Conservation (phyloP, 2,329 filamentous ascomycete genomes). For the Daldinia eschscholtzii region DNA sequence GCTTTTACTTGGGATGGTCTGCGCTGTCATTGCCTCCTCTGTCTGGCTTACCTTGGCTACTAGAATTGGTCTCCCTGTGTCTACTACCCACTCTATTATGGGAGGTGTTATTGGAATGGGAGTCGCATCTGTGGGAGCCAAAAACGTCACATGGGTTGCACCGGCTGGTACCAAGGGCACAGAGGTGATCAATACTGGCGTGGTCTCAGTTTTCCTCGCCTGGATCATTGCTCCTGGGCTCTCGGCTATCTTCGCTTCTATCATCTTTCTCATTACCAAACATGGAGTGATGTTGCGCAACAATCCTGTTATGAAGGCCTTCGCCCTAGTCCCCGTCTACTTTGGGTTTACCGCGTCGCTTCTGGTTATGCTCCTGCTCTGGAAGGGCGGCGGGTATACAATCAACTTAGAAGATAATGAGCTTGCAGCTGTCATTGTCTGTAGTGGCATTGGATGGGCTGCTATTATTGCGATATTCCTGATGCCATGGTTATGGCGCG, state of each 20-base stretch:
- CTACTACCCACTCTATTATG: conserved; percentile 72
- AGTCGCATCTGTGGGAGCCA: conserved; percentile 65
- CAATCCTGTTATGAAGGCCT: conserved; percentile 66
- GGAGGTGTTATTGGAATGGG: conserved; percentile 71
- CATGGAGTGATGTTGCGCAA: conserved; percentile 66
- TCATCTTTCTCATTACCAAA: conserved; percentile 69
- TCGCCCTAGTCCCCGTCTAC: conserved; percentile 67
- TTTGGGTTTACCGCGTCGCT: conserved; percentile 68
- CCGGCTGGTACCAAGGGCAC: conserved; percentile 53
- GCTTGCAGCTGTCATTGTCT: conserved; percentile 67
- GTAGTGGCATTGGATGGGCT: conserved; percentile 63
- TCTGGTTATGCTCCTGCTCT: conserved; percentile 72
- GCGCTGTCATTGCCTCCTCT: conserved; percentile 66
- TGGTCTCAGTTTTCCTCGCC: conserved; percentile 71
- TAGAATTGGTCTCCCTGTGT: conserved; percentile 67
- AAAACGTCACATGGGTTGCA: conserved; percentile 67
- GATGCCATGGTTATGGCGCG: conserved; percentile 69
- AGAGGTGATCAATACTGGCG: conserved; percentile 60
- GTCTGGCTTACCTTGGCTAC: conserved; percentile 70
- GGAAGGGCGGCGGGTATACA: conserved; percentile 62
- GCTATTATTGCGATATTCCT: conserved; percentile 66
- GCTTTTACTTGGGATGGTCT: conserved; percentile 71
- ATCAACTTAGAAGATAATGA: conserved; percentile 63
- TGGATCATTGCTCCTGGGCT: conserved; percentile 72
- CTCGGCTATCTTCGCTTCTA: conserved; percentile 64